phyloP scores from a whole-genome alignment of 495 filamentous ascomycete genomes.

The Jackrogersella multiformis region DNA sequence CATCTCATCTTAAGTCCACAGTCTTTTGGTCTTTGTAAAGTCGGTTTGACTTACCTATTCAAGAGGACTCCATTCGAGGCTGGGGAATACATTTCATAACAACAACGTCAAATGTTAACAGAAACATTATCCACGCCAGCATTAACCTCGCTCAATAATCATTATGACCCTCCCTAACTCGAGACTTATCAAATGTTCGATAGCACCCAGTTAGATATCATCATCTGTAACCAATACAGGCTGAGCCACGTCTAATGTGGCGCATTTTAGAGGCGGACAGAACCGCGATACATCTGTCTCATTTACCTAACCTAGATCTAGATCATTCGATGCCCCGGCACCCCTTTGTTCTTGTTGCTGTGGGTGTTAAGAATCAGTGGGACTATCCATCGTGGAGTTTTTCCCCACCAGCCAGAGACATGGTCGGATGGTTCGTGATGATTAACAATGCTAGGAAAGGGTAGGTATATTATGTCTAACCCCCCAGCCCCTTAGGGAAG shows the following conservation, averaged over 20 bases:
- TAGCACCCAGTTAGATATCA: neutral
- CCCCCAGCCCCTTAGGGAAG: neutral
- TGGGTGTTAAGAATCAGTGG: neutral
- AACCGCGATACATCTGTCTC: constrained; percentile 3
- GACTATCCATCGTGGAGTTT: neutral
- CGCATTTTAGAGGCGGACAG: constrained; percentile 1
- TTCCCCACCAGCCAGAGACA: neutral
- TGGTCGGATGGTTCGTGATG: neutral
- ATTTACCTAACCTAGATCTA: neutral
- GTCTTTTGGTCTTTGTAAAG: neutral
- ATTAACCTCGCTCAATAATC: constrained; percentile 1
- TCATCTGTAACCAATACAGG: neutral
- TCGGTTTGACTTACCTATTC: neutral
- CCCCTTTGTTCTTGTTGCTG: neutral
- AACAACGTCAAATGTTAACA: neutral
- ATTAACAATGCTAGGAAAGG: neutral
- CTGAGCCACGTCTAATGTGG: neutral
- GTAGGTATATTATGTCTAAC: neutral
- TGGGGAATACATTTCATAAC: neutral
- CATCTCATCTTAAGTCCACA: neutral
- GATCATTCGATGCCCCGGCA: neutral
- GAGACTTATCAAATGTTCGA: neutral
- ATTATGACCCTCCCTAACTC: neutral
- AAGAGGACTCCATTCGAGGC: neutral
- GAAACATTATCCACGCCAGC: neutral